Evolutionary conservation across 2,329 filamentous ascomycete genomes (phyloP), one percentile per base, ranked within the genome.

Genomic region (Arthrobotrys conoides): DNA sequence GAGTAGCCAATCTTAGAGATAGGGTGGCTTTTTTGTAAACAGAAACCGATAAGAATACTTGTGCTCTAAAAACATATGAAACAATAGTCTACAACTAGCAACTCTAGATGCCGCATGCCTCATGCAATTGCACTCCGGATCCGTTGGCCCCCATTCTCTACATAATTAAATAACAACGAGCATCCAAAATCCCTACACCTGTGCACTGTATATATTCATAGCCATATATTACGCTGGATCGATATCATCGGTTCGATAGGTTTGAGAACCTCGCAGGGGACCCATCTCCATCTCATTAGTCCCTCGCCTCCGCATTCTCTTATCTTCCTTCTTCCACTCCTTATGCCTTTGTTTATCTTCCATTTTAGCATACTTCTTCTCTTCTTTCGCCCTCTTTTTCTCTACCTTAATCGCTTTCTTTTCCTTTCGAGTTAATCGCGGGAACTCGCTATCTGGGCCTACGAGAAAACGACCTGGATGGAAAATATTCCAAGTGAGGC

Each of bases 391-490:
- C 5, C 81, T 76, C 71, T 84, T 85, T 80, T 84, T 86, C 73
- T 83, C 83, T 48, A 83, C 82, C 71, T 82, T 84, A 48, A 85
- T 83, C 3, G 81, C 65, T 82, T 87, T 88, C 83, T 86, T 87
- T 80, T 87, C 84, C 76, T 83, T 83, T 33, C 86, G 83, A 30
- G 82, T 85, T 18, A 84, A 64, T 41, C 82, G 83, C 0, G 86
- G 86, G 71, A 88, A 86, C 71, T 87, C 85, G 71, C 85, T 85
- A 36, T 86, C 84, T 2, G 85, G 83, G 0, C 88, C 87, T 9
- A 83, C 82, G 51, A 88, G 83, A n/a, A 87, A 82, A 1, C 83
- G 83, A 0, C 87, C 87, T 0, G 88, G 88, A 81, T 89, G 87
- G 33, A 86, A 80, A 1, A 86, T 27, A 78, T 86, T 86, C 59